These are phyloP conservation scores for Globisporangium megalacanthum DNA, from an alignment of 352 stramenopile genomes.

Conservation along the genomic window DNA sequence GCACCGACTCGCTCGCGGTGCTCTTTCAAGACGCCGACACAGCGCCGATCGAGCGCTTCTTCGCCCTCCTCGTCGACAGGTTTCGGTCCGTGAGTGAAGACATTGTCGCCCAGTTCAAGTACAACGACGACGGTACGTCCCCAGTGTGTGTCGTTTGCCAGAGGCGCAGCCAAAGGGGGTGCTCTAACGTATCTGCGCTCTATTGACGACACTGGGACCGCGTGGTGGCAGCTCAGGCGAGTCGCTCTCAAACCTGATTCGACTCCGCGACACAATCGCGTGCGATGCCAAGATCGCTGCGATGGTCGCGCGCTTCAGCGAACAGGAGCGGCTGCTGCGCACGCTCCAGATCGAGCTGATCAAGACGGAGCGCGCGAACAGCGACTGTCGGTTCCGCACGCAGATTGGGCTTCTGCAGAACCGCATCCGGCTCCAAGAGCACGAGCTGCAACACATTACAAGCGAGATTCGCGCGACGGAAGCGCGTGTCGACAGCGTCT, in stretches of 20 bases:
- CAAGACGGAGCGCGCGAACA: conserved; percentile 47
- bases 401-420: conserved; percentile 56
- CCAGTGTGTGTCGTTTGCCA: background rate
- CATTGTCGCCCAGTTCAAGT: conserved; percentile 77
- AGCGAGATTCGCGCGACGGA: conserved; percentile 46
- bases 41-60: conserved; percentile 32
- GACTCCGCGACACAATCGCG: conserved; percentile 64
- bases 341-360: conserved; percentile 62
- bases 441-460: conserved; percentile 55
- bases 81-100: conserved; percentile 61
- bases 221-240: conserved; percentile 34
- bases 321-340: conserved; percentile 44
- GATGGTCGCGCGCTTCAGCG: conserved; percentile 27
- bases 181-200: background rate
- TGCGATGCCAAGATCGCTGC: conserved; percentile 52
- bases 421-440: conserved; percentile 47
- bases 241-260: conserved; percentile 55
- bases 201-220: background rate
- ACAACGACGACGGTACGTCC: conserved; percentile 70
- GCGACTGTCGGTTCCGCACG: conserved; percentile 43
- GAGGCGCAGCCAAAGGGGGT: background rate
- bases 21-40: conserved; percentile 10
- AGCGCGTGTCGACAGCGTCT: conserved; percentile 49
- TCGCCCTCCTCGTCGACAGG: conserved; percentile 33
- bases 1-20: conserved; percentile 23